Conservation (phyloP, 805 yeast genomes). For the Saccharomycopsis synnaedendra region DNA sequence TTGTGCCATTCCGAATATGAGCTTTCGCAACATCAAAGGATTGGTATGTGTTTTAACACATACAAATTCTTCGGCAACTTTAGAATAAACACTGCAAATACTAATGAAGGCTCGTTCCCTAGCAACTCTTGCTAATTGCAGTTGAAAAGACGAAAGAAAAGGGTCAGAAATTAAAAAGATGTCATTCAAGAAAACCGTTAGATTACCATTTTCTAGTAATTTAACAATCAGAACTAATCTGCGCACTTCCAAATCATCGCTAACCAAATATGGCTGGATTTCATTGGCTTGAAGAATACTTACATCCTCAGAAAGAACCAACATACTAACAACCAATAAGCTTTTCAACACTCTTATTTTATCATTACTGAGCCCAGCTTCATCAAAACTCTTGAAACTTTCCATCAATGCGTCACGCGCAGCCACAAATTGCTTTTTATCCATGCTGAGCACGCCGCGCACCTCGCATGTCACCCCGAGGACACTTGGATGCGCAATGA, state of each 20-base stretch:
- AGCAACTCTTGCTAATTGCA: no score
- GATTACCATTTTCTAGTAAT: no score
- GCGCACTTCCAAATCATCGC: slow-evolving; percentile 3
- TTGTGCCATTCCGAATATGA: no score
- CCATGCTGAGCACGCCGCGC: slow-evolving; percentile 59
- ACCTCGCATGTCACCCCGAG: slow-evolving; percentile 69
- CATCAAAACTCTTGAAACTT: slow-evolving; percentile 49
- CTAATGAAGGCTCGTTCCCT: no score
- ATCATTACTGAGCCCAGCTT: slow-evolving; percentile 49
- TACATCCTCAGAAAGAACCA: slow-evolving; percentile 46
- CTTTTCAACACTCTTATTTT: slow-evolving; percentile 49
- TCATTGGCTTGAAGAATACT: slow-evolving; percentile 69
- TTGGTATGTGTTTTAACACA: no score
- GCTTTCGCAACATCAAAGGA: no score
- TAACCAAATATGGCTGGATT: slow-evolving; percentile 36
- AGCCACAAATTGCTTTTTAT: slow-evolving; percentile 47
- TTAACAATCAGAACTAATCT: neutral
- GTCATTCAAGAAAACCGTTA: no score
- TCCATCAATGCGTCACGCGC: slow-evolving; percentile 39
- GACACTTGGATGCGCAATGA: slow-evolving; percentile 66
- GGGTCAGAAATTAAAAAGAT: no score
- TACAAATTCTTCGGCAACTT: no score
- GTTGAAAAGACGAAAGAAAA: no score
- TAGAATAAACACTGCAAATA: no score
- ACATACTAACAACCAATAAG: slow-evolving; percentile 46